Conservation (phyloP, 441 rosid genomes). For the Gossypium trilobum region DNA sequence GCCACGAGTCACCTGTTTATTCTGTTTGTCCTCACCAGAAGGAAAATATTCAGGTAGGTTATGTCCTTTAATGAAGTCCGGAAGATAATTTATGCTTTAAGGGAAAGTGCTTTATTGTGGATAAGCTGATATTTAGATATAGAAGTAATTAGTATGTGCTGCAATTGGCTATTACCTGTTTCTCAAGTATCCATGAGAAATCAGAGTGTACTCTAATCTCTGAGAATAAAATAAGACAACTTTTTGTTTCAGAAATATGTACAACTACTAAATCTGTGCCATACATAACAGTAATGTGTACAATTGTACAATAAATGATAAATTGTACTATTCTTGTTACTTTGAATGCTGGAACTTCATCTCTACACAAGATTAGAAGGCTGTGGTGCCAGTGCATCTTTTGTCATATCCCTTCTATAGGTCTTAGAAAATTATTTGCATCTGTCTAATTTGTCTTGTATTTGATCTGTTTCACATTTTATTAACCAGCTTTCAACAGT, state of each 20-base stretch:
- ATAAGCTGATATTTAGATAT: neutral
- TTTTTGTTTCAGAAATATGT: neutral
- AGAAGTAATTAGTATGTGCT: neutral
- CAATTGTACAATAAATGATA: neutral
- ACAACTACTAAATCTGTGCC: neutral
- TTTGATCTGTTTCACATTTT: neutral
- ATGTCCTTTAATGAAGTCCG: neutral
- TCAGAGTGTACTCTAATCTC: neutral
- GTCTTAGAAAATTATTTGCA: neutral
- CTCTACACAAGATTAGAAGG: neutral
- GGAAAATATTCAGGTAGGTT: slow-evolving; percentile 35
- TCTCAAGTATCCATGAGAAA: neutral
- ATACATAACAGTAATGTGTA: neutral
- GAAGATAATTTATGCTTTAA: neutral
- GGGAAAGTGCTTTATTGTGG: neutral
- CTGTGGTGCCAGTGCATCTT: neutral
- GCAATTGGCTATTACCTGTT: neutral
- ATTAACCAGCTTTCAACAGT: neutral
- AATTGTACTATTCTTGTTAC: neutral
- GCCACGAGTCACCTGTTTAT: slow-evolving; percentile 35
- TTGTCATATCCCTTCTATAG: neutral
- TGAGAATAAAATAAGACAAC: neutral
- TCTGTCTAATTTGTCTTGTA: neutral
- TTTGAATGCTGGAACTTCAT: neutral
- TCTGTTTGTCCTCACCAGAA: slow-evolving; percentile 38